Evolutionary conservation across 768 basidiomycete species (phyloP).

Genomic region (Serpula lacrymans): DNA sequence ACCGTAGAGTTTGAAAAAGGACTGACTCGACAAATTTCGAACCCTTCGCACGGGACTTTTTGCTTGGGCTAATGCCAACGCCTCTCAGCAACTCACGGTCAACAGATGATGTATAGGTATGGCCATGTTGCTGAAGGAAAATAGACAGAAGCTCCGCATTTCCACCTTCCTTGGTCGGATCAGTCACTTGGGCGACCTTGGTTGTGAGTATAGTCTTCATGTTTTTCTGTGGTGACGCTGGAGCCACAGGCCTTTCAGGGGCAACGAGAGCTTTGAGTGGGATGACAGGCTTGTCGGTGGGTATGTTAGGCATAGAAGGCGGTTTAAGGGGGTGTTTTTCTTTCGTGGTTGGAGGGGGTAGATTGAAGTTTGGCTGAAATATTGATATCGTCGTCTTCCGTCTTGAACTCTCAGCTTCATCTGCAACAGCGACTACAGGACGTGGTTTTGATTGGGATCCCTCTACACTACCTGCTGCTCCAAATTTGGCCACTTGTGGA

Average conservation of each 20-base stretch:
- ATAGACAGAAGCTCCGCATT: constrained; percentile 51
- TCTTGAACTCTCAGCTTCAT: too few species aligned
- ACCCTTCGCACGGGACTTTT: constrained; percentile 40
- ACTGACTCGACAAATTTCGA: constrained; percentile 51
- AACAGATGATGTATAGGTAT: constrained; percentile 31
- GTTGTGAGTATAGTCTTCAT: constrained; percentile 52
- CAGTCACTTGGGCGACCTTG: constrained; percentile 47
- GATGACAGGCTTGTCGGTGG: constrained; percentile 9
- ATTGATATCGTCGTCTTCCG: too few species aligned
- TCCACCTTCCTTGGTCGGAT: constrained; percentile 48
- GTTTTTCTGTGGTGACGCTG: constrained; percentile 27
- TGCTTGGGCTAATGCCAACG: constrained; percentile 57
- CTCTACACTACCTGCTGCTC: too few species aligned
- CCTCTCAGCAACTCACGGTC: constrained; percentile 45
- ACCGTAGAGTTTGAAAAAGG: constrained; percentile 21
- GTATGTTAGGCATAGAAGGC: constrained; percentile 16
- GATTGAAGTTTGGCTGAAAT: constrained; percentile 8
- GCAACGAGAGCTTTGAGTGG: constrained; percentile 24
- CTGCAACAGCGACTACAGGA: too few species aligned
- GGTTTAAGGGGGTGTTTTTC: constrained; percentile 26
- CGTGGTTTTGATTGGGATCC: too few species aligned
- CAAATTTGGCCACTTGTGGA: too few species aligned
- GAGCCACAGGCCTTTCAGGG: constrained; percentile 21
- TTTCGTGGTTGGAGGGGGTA: constrained; percentile 2
- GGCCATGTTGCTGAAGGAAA: constrained; percentile 45